These are phyloP conservation scores for Coemansia sp. DNA, from an alignment of 192 early-diverging fungal genomes.

Conservation along the genomic window DNA sequence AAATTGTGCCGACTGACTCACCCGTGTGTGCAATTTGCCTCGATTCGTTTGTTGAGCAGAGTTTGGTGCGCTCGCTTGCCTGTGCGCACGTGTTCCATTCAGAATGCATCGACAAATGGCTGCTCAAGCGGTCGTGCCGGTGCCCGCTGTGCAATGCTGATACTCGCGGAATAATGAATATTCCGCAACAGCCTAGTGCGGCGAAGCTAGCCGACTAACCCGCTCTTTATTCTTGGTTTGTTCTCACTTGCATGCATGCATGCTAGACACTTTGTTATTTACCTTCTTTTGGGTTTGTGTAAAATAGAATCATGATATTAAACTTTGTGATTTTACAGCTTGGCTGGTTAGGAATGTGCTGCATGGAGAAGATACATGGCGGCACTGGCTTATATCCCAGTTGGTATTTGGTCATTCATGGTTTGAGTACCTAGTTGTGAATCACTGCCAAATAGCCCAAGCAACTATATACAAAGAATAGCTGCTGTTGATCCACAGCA, in stretches of 20 bases:
- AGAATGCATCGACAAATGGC: slow-evolving; percentile 42
- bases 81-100: slow-evolving; percentile 43
- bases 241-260: too few species aligned
- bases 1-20: not conserved
- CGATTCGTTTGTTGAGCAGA: slow-evolving; percentile 16
- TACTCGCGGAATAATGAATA: slow-evolving; percentile 10
- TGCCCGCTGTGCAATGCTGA: slow-evolving; percentile 47
- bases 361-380: slow-evolving; percentile 26
- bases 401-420: slow-evolving; percentile 59
- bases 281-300: not conserved
- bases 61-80: slow-evolving; percentile 28
- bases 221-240: too few species aligned
- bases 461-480: not conserved
- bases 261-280: slow-evolving; percentile 6
- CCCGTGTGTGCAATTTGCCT: slow-evolving; percentile 37
- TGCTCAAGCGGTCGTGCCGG: slow-evolving; percentile 39
- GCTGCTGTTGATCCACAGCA: not conserved
- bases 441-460: slow-evolving; percentile 12
- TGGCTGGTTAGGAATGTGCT: not conserved
- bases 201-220: slow-evolving; percentile 24
- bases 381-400: slow-evolving; percentile 58
- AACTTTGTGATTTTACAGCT: not conserved
- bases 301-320: too few species aligned
- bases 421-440: slow-evolving; percentile 17
- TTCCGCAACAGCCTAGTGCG: slow-evolving; percentile 23